Base-by-base conservation (phyloP, 164 flowering plant genomes). In the Berberis vulgaris region DNA sequence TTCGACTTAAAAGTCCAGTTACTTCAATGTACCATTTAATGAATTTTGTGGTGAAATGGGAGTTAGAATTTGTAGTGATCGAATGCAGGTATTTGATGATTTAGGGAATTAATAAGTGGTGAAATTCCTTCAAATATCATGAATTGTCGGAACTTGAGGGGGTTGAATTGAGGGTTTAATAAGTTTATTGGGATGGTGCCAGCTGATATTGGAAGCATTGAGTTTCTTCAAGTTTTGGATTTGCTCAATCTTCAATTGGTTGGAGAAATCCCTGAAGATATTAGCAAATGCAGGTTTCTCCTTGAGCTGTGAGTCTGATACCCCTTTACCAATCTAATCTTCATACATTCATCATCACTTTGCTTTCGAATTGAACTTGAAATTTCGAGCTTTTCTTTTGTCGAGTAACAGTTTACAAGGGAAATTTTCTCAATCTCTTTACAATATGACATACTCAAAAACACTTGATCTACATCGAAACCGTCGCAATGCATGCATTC, bases 361-460 rank as follows among this genome's bases (percentile, higher is more conserved):
- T 67, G 44, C 5, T 7, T 71, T 73, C 70, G 55, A 62, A 52
- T 72, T 41, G 55, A 62, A 71, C 66, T 10, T 67, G 62, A 67
- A 38, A 52, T 43, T 53, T 65, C 52, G 59, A 45, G 49, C 39
- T 78, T 44, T 79, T 78, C 50, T 57, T 84, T 72, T 88, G 71
- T 89, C 94, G n/a, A 89, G 88, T 3, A 95, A 95, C 78, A 64
- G 68, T 2, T 72, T 95, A 71, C 77, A 59, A 13, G 97, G 97
- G 60, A 82, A 75, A 62, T 81, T 94, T 58, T 96, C 97, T 47
- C 63, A 63, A 65, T 75, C 77, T 39, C 71, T 94, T 44, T 71
- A 82, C 82, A 89, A 89, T 79, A 77, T 88, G 82, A 73, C 90
- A 13, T 64, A 83, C 76, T 76, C 91, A 69, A 69, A 70, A 71